Conservation (phyloP, 306 rosid species). For the Lotus japonicus region DNA sequence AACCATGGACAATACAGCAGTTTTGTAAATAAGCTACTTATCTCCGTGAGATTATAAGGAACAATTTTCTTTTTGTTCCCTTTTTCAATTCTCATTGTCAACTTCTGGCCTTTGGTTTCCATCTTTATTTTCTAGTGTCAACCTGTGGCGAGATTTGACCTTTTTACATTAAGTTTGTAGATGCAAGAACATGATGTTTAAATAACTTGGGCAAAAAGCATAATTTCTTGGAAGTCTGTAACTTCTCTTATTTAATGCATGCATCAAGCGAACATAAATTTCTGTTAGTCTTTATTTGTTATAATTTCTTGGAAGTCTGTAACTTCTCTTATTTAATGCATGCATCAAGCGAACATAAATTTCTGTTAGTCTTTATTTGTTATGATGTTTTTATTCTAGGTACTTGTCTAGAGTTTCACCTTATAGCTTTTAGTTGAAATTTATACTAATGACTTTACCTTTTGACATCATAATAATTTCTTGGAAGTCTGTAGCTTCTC, state of each 20-base stretch:
- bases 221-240: conserved; percentile 1
- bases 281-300: conserved; percentile 7
- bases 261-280: conserved; percentile 4
- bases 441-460: conserved; percentile 7
- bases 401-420: not conserved
- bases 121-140: no score
- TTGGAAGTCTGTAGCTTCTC: conserved; percentile 1
- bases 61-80: not conserved
- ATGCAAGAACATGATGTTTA: not conserved
- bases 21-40: not conserved
- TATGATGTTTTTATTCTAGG: not conserved
- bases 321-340: not conserved
- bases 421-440: not conserved
- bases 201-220: conserved; percentile 3
- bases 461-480: conserved; percentile 8
- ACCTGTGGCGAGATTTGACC: not conserved
- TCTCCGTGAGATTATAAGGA: not conserved
- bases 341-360: conserved; percentile 8
- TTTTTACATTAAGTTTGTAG: conserved; percentile 15
- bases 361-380: not conserved
- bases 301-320: not conserved
- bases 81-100: not conserved
- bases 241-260: not conserved
- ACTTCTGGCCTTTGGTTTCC: not conserved
- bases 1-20: not conserved